Conservation (phyloP, 1,284 basidiomycete species). For the Golubevia sp. region DNA sequence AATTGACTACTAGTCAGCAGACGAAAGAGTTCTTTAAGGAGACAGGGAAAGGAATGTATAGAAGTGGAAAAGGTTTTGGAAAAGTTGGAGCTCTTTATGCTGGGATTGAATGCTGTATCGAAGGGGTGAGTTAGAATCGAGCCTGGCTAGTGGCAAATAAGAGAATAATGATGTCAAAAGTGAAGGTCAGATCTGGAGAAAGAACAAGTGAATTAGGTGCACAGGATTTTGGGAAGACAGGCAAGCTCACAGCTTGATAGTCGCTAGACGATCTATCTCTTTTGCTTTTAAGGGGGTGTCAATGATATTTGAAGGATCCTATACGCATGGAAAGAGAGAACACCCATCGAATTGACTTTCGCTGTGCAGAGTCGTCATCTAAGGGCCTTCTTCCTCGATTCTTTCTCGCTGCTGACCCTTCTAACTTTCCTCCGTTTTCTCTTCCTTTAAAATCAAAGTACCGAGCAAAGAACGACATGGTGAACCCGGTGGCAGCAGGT, state of each 20-base stretch:
- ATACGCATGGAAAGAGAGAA: no score
- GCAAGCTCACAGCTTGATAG: no score
- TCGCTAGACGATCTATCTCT: no score
- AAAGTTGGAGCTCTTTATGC: constrained; percentile 93
- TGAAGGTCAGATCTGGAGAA: no score
- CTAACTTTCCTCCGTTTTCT: background rate
- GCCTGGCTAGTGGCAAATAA: background rate
- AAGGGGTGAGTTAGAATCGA: constrained; percentile 75
- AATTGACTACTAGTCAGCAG: constrained; percentile 67
- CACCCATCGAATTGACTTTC: no score
- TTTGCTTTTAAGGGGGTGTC: no score
- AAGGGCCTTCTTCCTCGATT: no score
- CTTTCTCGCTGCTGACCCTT: no score
- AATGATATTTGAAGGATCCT: no score
- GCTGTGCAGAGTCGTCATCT: no score
- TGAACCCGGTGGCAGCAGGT: constrained; percentile 49
- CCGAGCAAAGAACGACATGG: constrained; percentile 55
- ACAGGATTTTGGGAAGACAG: no score
- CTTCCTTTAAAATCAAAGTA: constrained; percentile 22
- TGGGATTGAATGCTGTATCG: constrained; percentile 92
- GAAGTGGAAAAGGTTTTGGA: constrained; percentile 86
- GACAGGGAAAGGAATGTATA: constrained; percentile 91
- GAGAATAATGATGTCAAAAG: background rate
- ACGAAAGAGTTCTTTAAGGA: constrained; percentile 87
- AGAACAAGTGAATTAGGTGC: no score